Evolutionary conservation across 2,329 filamentous ascomycete genomes (phyloP), one percentile per base, ranked within the genome.

Genomic region (Metarhizium album): DNA sequence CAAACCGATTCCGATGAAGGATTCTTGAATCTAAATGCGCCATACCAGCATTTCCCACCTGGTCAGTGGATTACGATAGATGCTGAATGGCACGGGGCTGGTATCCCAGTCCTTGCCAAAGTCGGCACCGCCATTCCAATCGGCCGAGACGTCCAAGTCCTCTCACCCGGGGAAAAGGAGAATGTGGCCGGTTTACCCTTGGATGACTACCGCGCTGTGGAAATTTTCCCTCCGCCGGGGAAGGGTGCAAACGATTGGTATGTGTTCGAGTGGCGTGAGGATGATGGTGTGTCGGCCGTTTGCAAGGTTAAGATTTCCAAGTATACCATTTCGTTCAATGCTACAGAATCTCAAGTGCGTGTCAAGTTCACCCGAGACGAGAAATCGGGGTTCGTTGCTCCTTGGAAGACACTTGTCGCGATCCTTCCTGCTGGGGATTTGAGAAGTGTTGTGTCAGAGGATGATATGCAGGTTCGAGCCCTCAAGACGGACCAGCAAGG

Each of bases 11-110:
- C 68, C 0, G 76, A 80, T 24, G 70, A 73, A 5, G 80, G 82
- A 0, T 87, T 75, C 61, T 57, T 85, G 24, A 86, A 86, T 58
- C 64, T 82, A 35, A 83, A 83, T 47, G 69, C 73, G 0, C 80
- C 82, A 0, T 79, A 82, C 55, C 72, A 82, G 49, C 74, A 82
- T 54, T 65, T 83, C 4, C 60, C 72, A 22, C 62, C 69, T 0
- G 71, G 70, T 0, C 60, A 64, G 49, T 74, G 71, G 70, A 64
- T 62, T 31, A 62, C 62, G 0, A 57, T 73, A 3, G 66, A 68
- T 18, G 68, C 68, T 0, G 65, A 70, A 42, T 74, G 70, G 70
- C 64, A 72, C 45, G 66, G 62, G 2, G 66, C 69, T 14, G 66
- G 66, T 0, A 69, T 73, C 43, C 64, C 70, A 0, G 60, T 72